Evolutionary conservation across 164 flowering plant genomes (phyloP), one percentile per base, ranked within the genome.

Genomic region (Magnolia changhungtana): DNA sequence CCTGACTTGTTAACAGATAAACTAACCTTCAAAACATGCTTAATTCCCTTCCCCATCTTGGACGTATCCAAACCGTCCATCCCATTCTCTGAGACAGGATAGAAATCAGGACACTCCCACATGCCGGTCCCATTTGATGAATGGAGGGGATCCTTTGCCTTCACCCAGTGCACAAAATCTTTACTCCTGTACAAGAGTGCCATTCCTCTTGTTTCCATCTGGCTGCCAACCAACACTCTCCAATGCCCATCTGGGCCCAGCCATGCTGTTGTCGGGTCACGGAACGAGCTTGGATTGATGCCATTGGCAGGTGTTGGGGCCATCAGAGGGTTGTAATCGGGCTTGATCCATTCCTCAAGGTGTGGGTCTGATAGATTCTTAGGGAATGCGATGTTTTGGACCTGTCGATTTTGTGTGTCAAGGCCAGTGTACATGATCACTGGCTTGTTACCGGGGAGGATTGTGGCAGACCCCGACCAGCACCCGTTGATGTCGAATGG

Each of bases 51-150:
- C n/a, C 77, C 72, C 61, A 68, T 50, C n/a, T 27, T 70, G 0
- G 89, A 89, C 7, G 90, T 88, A 29, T 87, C 89, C 3, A 88
- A 65, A 0, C 91, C 96, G 6, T 8, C 23, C 0, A 11, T 18
- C 27, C 82, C 63, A 3, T 66, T 63, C 20, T 23, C 66, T 0
- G 76, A 69, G 2, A 92, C 95, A 0, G 96, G 96, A 77, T 71
- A 90, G 74, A 92, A 89, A 78, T 92, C 94, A 0, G 93, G 92
- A 75, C 94, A 92, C 72, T 92, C 96, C 96, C 96, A 90, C 91
- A 89, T 90, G 66, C 93, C 93, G 1, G 85, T 86, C 7, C 27
- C 67, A 0, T 71, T 29, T 0, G 74, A 77, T 0, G 88, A 86
- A 75, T 89, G 86, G 0, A 91, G 74, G 0, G 90, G 89, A 23